These are phyloP conservation scores for Zanthoxylum bungeanum DNA, from an alignment of 345 rosid species.

Conservation along the genomic window DNA sequence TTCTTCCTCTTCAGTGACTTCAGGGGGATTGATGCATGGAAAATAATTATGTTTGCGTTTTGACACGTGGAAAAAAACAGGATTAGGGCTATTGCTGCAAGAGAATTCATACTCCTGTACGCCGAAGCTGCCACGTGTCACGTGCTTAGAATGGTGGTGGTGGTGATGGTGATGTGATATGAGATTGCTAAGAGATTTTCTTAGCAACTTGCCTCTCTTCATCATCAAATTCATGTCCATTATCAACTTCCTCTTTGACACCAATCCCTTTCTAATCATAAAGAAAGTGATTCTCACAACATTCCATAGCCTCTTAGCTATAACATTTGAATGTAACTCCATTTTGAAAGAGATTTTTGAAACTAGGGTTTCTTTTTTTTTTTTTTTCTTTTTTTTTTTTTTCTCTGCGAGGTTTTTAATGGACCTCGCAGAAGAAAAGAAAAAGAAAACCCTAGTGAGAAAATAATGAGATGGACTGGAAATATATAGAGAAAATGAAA, in stretches of 20 bases:
- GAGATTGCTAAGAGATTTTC: conserved; percentile 40
- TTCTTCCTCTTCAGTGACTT: conserved; percentile 28
- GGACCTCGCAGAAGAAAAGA: conserved; percentile 53
- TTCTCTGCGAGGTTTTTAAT: conserved; percentile 41
- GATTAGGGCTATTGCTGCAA: conserved; percentile 60
- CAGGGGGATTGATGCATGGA: conserved; percentile 50
- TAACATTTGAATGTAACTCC: conserved; percentile 26
- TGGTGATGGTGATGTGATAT: conserved; percentile 29
- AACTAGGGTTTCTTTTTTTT: neutral
- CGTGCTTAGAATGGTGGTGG: conserved; percentile 7
- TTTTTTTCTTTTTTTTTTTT: conserved; percentile 35
- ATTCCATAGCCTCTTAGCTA: conserved; percentile 52
- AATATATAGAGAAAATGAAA: conserved; percentile 23
- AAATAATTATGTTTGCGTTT: conserved; percentile 39
- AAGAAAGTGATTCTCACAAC: conserved; percentile 42
- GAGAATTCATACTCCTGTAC: conserved; percentile 64
- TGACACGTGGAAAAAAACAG: conserved; percentile 49
- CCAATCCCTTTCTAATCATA: conserved; percentile 47
- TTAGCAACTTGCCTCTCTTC: conserved; percentile 47
- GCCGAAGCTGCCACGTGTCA: conserved; percentile 40
- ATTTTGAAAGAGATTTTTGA: too few species aligned
- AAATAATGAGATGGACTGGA: neutral
- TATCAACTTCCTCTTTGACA: conserved; percentile 49
- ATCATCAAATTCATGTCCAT: conserved; percentile 59
- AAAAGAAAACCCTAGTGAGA: conserved; percentile 32